Percentiles rank a stretch among this genome's conserved stretches.
Conservation (phyloP, 257 asterid species). For the Penstemon barbatus region DNA sequence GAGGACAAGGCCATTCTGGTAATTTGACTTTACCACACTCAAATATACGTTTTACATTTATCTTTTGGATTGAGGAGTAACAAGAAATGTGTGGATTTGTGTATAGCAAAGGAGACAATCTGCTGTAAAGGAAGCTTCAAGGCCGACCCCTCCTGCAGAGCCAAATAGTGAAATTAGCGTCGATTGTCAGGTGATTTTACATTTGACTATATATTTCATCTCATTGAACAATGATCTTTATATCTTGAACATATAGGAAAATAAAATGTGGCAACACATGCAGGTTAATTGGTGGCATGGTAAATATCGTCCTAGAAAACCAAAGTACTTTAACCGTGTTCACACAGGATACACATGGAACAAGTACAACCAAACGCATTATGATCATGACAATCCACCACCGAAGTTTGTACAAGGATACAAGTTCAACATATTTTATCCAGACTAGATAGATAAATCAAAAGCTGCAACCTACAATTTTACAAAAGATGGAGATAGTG, state of each 20-base stretch:
- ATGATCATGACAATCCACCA: slow-evolving; percentile 53
- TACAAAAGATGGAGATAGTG: slow-evolving; percentile 49
- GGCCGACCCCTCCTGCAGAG: slow-evolving; percentile 59
- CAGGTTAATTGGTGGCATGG: slow-evolving; percentile 54
- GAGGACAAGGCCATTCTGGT: slow-evolving; percentile 79
- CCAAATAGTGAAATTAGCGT: slow-evolving; percentile 69
- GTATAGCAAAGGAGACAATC: slow-evolving; percentile 67
- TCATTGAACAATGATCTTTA: no score
- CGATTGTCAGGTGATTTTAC: slow-evolving; percentile 44
- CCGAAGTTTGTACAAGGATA: slow-evolving; percentile 62
- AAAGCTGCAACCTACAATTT: slow-evolving; percentile 46
- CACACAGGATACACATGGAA: slow-evolving; percentile 56
- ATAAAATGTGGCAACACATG: no score
- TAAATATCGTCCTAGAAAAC: slow-evolving; percentile 75
- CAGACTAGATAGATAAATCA: slow-evolving; percentile 49
- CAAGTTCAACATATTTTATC: slow-evolving; percentile 55
- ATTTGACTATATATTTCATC: no score
- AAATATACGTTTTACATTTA: background rate
- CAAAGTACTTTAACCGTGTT: slow-evolving; percentile 74
- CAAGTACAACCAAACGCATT: slow-evolving; percentile 55
- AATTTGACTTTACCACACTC: slow-evolving; percentile 22
- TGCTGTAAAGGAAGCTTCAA: slow-evolving; percentile 70
- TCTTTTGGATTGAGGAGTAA: background rate
- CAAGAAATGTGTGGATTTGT: slow-evolving; percentile 10
- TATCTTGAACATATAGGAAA: no score